These are phyloP conservation scores for Aspergillus fructus DNA, from an alignment of 2,329 filamentous ascomycete genomes.

Conservation along the genomic window DNA sequence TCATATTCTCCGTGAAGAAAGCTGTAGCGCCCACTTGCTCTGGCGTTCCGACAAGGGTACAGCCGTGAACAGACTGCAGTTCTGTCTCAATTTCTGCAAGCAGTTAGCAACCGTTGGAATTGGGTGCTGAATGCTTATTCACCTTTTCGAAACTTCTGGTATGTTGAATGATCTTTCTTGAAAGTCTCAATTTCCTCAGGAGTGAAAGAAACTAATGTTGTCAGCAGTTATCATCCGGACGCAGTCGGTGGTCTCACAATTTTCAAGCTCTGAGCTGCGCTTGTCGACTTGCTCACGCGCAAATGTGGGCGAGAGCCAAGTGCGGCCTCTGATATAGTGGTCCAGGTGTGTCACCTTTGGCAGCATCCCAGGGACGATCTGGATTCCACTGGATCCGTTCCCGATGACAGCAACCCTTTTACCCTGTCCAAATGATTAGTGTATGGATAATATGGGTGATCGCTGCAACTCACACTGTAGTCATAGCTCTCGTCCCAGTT, in stretches of 20 bases:
- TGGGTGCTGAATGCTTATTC: neutral
- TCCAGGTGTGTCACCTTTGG: slow-evolving; percentile 42
- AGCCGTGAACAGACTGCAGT: slow-evolving; percentile 33
- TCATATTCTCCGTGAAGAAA: slow-evolving; percentile 33
- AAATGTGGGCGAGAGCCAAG: slow-evolving; percentile 32
- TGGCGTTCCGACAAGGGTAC: slow-evolving; percentile 28
- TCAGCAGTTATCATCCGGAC: neutral
- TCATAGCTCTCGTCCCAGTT: slow-evolving; percentile 41
- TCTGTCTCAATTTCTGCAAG: slow-evolving; percentile 31
- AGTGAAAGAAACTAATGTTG: slow-evolving; percentile 28
- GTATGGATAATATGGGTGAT: neutral
- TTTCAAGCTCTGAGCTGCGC: slow-evolving; percentile 25
- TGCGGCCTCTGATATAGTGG: slow-evolving; percentile 34
- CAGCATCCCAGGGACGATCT: slow-evolving; percentile 40
- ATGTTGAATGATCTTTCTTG: slow-evolving; percentile 30
- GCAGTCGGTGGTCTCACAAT: slow-evolving; percentile 20
- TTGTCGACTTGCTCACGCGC: slow-evolving; percentile 30
- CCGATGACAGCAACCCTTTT: slow-evolving; percentile 39
- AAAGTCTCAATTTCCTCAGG: slow-evolving; percentile 33
- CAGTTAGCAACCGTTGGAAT: neutral
- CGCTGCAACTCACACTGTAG: slow-evolving; percentile 25
- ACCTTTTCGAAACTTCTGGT: slow-evolving; percentile 38
- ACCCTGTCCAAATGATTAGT: slow-evolving; percentile 18
- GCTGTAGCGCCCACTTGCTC: slow-evolving; percentile 26
- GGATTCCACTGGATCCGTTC: slow-evolving; percentile 42